Conservation (phyloP, 805 yeast genomes). For the Candida hispaniensis region DNA sequence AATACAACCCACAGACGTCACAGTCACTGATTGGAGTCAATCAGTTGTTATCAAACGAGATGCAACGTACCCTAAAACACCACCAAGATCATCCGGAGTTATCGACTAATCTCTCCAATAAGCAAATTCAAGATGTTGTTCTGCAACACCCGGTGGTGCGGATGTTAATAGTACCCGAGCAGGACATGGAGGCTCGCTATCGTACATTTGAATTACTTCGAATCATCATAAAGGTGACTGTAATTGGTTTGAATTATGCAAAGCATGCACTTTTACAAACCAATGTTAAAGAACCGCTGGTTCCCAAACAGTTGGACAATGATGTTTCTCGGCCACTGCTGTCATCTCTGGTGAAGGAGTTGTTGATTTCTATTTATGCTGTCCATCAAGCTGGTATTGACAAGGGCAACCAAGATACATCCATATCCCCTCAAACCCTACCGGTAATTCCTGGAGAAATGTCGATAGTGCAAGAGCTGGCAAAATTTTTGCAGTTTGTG, state of each 20-base stretch:
- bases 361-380: constrained; percentile 5
- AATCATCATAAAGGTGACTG: constrained; percentile 13
- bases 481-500: constrained; percentile 6
- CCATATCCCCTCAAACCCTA: constrained; percentile 8
- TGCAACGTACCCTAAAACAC: constrained; percentile 15
- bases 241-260: constrained; percentile 13
- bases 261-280: constrained; percentile 10
- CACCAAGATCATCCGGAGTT: constrained; percentile 12
- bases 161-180: constrained; percentile 23
- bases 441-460: constrained; percentile 9
- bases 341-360: constrained; percentile 6
- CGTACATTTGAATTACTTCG: constrained; percentile 11
- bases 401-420: too few relatives aligned
- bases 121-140: constrained; percentile 25
- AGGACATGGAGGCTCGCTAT: constrained; percentile 24
- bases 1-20: too few relatives aligned
- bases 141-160: constrained; percentile 25
- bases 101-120: constrained; percentile 22
- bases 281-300: too few relatives aligned
- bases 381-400: constrained; percentile 10
- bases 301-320: constrained; percentile 12
- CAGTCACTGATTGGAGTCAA: constrained; percentile 3
- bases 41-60: constrained; percentile 7
- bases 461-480: constrained; percentile 6
- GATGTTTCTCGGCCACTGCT: constrained; percentile 2